Evolutionary conservation across 2,329 filamentous ascomycete species (phyloP), one percentile per base, ranked within the genome.

Genomic region (Albophoma yamanashiensis): DNA sequence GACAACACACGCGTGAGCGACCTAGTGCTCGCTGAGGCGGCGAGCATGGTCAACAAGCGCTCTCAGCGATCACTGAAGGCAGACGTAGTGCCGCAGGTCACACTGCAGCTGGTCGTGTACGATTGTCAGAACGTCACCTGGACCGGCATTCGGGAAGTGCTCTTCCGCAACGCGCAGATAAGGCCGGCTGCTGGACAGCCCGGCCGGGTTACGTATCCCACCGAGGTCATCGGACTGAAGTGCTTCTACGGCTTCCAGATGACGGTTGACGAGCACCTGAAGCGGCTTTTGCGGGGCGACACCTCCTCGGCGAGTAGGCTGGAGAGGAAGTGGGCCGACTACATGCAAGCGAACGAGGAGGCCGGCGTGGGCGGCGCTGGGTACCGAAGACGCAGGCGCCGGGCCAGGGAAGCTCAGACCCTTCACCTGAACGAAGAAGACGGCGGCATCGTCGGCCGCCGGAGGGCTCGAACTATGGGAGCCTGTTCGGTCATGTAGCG

Each of bases 231-330:
- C 62, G 80, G 86, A 7, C 81, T 97, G 52, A 97, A 96, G 73
- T 96, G 92, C 74, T 97, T 93, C 77, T 96, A 96, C 72, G 91
- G 89, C 50, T 97, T 91, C 84, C 93, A 97, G 75, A 90, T 91
- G 76, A 97, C 92, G 0, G 92, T 97, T 5, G 89, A 97, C 65
- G 92, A 97, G 72, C 93, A 97, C 73, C 92, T 87, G 58, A 93
- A 92, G 75, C 85, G 92, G 4, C 90, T 97, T 0, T 73, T 96
- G 58, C 80, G 84, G 5, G 91, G 91, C 8, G 89, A 96, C 63
- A 82, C 91, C 61, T 78, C 80, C 0, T 82, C 89, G 1, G 94
- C 94, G 0, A 81, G 80, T 43, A 80, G 90, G n/a, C 79, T 97
- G 25, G 92, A 96, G 77, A 82, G 87, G 64, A 95, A 93, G 71